A percentile compares a stretch with the other conserved stretches of the same genome.
phyloP scores from a whole-genome alignment of 23 red algal species.

The Cyanidium caldarium region DNA sequence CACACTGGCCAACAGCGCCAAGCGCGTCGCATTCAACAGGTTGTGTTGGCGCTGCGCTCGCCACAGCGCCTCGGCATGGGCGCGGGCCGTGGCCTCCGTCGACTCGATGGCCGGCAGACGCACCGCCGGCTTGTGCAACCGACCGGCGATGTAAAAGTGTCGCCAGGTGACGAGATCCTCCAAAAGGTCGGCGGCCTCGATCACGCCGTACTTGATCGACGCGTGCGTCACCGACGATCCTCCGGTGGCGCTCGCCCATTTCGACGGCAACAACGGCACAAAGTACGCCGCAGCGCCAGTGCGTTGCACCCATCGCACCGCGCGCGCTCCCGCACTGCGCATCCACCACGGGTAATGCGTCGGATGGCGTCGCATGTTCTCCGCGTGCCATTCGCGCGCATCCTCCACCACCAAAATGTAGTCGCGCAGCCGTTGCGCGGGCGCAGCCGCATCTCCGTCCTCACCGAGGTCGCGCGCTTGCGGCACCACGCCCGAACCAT shows the following conservation, averaged over 20 bases:
- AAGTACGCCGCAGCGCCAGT: conserved; percentile 57
- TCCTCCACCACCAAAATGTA: conserved; percentile 63
- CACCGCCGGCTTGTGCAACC: conserved; percentile 77
- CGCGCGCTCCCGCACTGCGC: conserved; percentile 15
- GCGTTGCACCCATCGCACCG: conserved; percentile 29
- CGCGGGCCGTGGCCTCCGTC: not conserved
- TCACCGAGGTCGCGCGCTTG: not conserved
- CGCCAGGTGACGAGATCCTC: conserved; percentile 46
- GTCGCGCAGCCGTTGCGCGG: conserved; percentile 31
- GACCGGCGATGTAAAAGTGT: conserved; percentile 71
- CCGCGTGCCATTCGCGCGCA: conserved; percentile 39
- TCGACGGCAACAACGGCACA: not conserved
- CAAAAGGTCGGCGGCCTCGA: conserved; percentile 21
- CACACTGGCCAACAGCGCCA: not conserved
- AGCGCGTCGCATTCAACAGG: not conserved
- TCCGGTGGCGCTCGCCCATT: not conserved
- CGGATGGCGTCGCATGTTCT: conserved; percentile 44
- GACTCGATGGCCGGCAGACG: conserved; percentile 6
- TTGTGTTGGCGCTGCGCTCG: not conserved
- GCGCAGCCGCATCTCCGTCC: too few relatives aligned
- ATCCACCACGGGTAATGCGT: conserved; percentile 44
- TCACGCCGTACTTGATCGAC: conserved; percentile 78
- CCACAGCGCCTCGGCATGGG: not conserved
- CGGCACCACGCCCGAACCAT: not conserved
- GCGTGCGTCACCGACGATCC: not conserved